These are phyloP conservation scores for Daldinia vernicosa DNA, from an alignment of 495 filamentous ascomycete genomes.

Conservation along the genomic window DNA sequence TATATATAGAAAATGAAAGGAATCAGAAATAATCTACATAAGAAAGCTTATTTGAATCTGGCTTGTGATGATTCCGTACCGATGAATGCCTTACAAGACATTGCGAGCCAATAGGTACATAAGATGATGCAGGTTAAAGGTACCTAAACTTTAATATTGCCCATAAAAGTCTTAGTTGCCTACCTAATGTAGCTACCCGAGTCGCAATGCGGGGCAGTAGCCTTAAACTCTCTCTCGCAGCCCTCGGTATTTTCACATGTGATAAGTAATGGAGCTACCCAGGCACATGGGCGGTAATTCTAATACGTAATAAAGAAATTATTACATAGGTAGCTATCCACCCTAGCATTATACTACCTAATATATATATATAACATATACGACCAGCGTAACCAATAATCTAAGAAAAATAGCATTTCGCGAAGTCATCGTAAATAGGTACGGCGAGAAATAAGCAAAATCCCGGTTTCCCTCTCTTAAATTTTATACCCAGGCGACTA, in stretches of 20 bases:
- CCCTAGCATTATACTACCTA: not conserved
- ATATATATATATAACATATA: not conserved
- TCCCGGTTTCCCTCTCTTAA: not conserved
- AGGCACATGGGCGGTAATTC: not conserved
- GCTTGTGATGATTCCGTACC: not conserved
- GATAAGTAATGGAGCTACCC: not conserved
- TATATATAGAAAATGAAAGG: not conserved
- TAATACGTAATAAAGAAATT: not conserved
- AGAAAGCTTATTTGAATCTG: not conserved
- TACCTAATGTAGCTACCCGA: not conserved
- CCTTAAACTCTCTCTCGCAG: not conserved
- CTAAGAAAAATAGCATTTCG: not conserved
- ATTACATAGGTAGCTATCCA: not conserved
- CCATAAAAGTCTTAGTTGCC: not conserved
- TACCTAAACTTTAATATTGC: not conserved
- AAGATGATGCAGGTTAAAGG: not conserved
- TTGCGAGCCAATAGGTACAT: not conserved
- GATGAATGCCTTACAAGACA: not conserved
- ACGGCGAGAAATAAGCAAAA: not conserved
- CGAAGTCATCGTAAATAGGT: no score
- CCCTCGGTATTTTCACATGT: slow-evolving; percentile 20
- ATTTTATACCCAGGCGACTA: no score
- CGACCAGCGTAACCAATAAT: not conserved
- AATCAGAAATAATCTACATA: not conserved
- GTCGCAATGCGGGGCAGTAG: slow-evolving; percentile 4